A percentile compares a stretch with the other conserved stretches of the same genome.
These are phyloP conservation scores for Capsicum baccatum DNA, from an alignment of 257 asterid genomes.

Conservation along the genomic window DNA sequence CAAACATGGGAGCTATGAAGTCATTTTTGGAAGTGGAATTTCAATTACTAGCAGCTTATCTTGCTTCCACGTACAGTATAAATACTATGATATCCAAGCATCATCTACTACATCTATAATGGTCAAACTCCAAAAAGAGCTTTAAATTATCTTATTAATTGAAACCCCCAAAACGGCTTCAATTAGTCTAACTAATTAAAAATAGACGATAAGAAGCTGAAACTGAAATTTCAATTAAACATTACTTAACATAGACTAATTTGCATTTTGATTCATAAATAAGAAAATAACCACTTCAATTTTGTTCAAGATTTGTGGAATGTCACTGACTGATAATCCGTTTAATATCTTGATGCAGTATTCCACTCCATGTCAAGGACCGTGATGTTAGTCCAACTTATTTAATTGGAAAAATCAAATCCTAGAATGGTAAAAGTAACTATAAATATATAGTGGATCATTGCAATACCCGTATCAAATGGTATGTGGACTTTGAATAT, in stretches of 20 bases:
- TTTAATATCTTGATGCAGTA: background rate
- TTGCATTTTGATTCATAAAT: background rate
- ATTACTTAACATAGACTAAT: background rate
- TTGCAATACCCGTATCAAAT: background rate
- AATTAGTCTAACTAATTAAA: background rate
- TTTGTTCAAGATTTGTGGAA: background rate
- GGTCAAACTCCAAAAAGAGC: background rate
- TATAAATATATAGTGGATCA: background rate
- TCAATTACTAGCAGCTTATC: background rate
- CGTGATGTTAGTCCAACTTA: background rate
- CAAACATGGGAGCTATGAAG: background rate
- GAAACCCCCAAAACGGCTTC: background rate
- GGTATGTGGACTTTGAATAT: background rate
- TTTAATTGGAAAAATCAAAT: background rate
- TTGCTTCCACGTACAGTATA: background rate
- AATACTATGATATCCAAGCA: background rate
- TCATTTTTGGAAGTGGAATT: constrained; percentile 1
- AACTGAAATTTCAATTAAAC: background rate
- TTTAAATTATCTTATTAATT: background rate
- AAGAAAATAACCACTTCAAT: background rate
- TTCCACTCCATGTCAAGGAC: background rate
- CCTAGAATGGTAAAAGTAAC: background rate
- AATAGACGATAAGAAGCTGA: background rate
- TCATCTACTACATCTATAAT: background rate
- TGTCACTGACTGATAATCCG: background rate